Base-by-base conservation (phyloP, 345 rosid genomes). In the Hevea brasiliensis region DNA sequence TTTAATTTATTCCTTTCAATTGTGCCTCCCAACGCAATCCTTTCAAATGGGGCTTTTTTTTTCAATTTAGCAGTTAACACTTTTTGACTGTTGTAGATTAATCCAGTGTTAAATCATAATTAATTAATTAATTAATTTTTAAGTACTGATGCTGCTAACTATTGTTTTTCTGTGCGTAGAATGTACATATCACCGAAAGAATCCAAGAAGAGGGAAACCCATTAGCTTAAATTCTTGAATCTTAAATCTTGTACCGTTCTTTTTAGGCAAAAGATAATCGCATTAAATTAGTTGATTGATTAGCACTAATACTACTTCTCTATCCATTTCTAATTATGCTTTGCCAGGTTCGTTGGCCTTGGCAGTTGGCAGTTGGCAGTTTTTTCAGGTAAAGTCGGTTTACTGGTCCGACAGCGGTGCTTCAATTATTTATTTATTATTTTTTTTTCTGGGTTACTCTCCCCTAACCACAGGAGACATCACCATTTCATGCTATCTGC, bases 311-410 rank as follows among this genome's bases (percentile, higher is more conserved):
- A n/a, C n/a, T n/a, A n/a, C n/a, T n/a, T n/a, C n/a, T n/a, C n/a
- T n/a, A n/a, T n/a, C n/a, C n/a, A n/a, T n/a, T n/a, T 24, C 15
- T 58, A 14, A 20, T 32, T 51, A 11, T 14, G 47, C 3, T 58
- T 20, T 18, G 35, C 8, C 24, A 54, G 65, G 65, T 61, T 75
- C 47, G 67, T 74, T 75, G 77, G 70, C 37, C 37, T 4, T 32
- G 37, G 2, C 37, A 32, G 37, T 32, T 29, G 77, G 77, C 73
- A 23, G 83, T 81, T 75, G 82, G 79, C 76, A 77, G 87, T 80
- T 84, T 80, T 79, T 80, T 72, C 77, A 7, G 87, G 87, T 82
- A 76, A 70, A 70, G 81, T 75, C 77, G 65, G 85, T 84, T 67
- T 71, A 73, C 56, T 62, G 67, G 67, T 42, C 67, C 67, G 4